Evolutionary conservation across 768 basidiomycete species (phyloP), one percentile per base, ranked within the genome.

Genomic region (Psilocybe cubensis): DNA sequence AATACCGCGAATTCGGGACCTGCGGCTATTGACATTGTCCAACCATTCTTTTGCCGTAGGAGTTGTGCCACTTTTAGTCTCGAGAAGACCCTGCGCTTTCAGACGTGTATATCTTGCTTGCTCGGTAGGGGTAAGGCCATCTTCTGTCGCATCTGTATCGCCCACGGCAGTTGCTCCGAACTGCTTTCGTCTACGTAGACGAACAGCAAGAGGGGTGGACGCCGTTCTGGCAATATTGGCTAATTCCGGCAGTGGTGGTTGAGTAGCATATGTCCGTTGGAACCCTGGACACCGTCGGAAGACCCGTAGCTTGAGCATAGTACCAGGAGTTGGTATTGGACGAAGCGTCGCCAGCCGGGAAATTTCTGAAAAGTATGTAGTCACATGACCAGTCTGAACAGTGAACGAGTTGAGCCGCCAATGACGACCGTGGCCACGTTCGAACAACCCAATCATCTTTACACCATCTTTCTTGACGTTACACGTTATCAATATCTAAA

Each of bases 121-220:
- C 66, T 90, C 88, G 40, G 83, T 79, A 17, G 88, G 86, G 0
- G 89, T 88, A 54, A 90, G 79, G 24, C 87, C 88, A 51, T 78
- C 74, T 52, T 71, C 62, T 51, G 77, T 74, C 58, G 82, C 79
- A 68, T 86, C 85, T 25, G 82, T 73, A 43, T 67, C 63, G 38
- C 73, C 77, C 52, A 57, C 54, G 35, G 63, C 66, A 54, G 61
- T 63, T 33, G 70, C 65, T 41, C 79, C 76, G 47, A 78, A 74
- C 60, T 75, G 75, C 70, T 83, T 87, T 59, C 72, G 73, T 54
- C 91, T 85, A 51, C 91, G 88, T 17, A 83, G 77, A 55, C 87
- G 86, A 49, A 92, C 89, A 24, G 89, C 88, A 41, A 85, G 80
- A 1, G 91, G 91, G 0, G 88, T 83, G 0, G 91, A 92, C 7